Base-by-base conservation (phyloP, 1,139 yeast species). In the Casaregolazyma lundiana region DNA sequence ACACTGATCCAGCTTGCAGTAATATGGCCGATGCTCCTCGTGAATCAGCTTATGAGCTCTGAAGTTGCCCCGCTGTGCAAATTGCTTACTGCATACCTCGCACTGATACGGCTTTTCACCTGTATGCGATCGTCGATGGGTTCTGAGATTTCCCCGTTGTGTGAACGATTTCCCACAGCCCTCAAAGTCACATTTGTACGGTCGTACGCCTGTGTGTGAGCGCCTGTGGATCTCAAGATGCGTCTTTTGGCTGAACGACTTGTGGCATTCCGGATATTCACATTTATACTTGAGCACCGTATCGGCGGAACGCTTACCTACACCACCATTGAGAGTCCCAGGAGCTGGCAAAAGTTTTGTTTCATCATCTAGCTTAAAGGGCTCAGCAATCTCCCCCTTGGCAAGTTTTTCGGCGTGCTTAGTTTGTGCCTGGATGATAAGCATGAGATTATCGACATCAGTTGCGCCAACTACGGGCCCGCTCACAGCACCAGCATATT, bases 171-270 rank as follows among this genome's bases (percentile, higher is more conserved):
- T 88, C 32, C 79, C 83, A 50, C 72, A 89, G 19, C 63, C 65
- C 6, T 60, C 61, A 59, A 73, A 83, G 17, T 77, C 75, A 63
- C 97, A 90, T 59, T 77, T 81, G 64, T 81, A 90, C 9, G 72
- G 72, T 43, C 68, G 53, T 47, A 65, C 68, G 22, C 97, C 97
- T 1, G 96, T 89, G 61, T 90, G 97, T 20, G 89, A 72, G 52
- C 97, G 72, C 56, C 83, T 71, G 68, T 90, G 97, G 1, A 96
- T 88, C 53, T 95, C 75, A 59, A 90, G 70, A 64, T 90, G 92
- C 13, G 97, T 96, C 53, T 95, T 95, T 63, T 90, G 97, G 0
- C 95, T 85, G 59, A 90, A 90, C 49, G 84, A 70, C 65, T 88
- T 88, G 48, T 80, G 84, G 55, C 84, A 90, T 35, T 63, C 67